Conservation (phyloP, 2,329 filamentous ascomycete genomes). For the Neurospora sp. region DNA sequence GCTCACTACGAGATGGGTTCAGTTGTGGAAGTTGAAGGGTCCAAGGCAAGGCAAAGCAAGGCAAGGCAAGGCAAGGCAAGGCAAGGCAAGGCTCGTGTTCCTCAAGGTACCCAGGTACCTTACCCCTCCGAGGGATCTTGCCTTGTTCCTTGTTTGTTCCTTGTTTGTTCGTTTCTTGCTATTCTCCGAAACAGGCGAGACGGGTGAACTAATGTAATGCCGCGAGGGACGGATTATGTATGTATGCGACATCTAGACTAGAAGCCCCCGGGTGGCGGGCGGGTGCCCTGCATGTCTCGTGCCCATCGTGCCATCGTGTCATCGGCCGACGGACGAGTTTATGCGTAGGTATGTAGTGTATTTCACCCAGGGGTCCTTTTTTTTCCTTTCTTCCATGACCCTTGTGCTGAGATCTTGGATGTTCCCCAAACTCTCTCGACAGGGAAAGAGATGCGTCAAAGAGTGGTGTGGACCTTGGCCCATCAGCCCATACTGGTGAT, state of each 20-base stretch:
- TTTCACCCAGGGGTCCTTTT: background rate
- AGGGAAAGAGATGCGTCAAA: background rate
- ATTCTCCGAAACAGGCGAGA: background rate
- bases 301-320: background rate
- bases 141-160: background rate
- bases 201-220: no score
- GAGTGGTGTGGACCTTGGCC: background rate
- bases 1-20: no score
- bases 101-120: background rate
- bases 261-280: no score
- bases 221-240: no score
- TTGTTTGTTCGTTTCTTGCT: no score
- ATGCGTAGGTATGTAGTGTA: no score
- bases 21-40: no score
- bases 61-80: background rate
- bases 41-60: no score
- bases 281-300: background rate
- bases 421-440: no score
- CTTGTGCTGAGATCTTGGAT: no score
- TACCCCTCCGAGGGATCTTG: background rate
- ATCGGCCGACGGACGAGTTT: background rate
- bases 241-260: no score
- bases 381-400: no score
- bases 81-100: background rate
- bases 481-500: background rate